Conservation (phyloP, 257 asterid genomes). For the Jasminum sambac region DNA sequence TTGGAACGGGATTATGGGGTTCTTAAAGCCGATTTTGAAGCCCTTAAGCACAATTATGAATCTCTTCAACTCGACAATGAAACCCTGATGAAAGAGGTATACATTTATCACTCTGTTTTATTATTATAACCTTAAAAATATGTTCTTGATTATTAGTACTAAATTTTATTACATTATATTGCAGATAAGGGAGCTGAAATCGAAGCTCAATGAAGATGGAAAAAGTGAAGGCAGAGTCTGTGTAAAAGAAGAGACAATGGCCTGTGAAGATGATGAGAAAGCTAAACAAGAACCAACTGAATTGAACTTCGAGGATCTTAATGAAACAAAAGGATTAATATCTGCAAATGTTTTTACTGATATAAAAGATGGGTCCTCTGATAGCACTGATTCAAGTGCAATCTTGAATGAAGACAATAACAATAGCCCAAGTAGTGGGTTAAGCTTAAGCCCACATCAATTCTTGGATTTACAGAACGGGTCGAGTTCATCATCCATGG, state of each 20-base stretch:
- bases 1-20: slow-evolving; percentile 75
- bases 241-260: slow-evolving; percentile 56
- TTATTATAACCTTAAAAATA: too few relatives aligned
- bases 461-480: slow-evolving; percentile 37
- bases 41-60: slow-evolving; percentile 56
- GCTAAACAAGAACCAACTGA: slow-evolving; percentile 31
- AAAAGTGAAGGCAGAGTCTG: slow-evolving; percentile 33
- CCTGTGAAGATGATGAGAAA: slow-evolving; percentile 48
- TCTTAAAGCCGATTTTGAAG: slow-evolving; percentile 68
- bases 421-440: slow-evolving; percentile 35
- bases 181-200: slow-evolving; percentile 66
- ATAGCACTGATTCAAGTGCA: slow-evolving; percentile 77
- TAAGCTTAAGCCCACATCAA: slow-evolving; percentile 29
- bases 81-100: slow-evolving; percentile 62
- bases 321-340: slow-evolving; percentile 23
- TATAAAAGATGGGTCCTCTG: slow-evolving; percentile 72
- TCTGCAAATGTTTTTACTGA: slow-evolving; percentile 41
- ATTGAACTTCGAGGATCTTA: slow-evolving; percentile 39
- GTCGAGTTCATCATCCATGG: slow-evolving; percentile 20
- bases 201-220: slow-evolving; percentile 45
- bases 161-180: background rate
- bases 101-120: too few relatives aligned
- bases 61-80: slow-evolving; percentile 61
- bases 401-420: slow-evolving; percentile 70
- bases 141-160: too few relatives aligned